Conservation (phyloP, 176 grass and related monocot genomes). For the Raddia distichophylla region DNA sequence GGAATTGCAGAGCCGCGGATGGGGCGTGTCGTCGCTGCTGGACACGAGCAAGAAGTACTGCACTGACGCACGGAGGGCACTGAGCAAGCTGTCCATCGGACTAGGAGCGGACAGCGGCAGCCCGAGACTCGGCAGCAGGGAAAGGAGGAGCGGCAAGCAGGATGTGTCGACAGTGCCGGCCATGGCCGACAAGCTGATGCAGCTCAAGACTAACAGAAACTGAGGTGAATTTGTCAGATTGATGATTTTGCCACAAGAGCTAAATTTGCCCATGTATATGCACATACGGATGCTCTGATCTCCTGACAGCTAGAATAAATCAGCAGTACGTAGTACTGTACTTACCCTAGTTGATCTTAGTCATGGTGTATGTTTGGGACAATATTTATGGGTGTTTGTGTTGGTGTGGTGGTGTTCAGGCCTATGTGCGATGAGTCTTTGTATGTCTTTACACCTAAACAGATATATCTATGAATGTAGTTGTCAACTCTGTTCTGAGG, state of each 20-base stretch:
- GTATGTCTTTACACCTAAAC: background rate
- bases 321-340: background rate
- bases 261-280: conserved; percentile 18
- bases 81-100: conserved; percentile 63
- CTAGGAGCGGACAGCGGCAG: conserved; percentile 39
- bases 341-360: background rate
- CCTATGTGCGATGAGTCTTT: background rate
- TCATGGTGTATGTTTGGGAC: background rate
- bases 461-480: too few relatives aligned
- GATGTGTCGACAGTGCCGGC: conserved; percentile 5
- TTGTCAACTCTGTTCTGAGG: too few relatives aligned
- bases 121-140: conserved; percentile 35
- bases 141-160: conserved; percentile 42
- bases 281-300: conserved; percentile 14
- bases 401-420: background rate
- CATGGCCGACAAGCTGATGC: conserved; percentile 36
- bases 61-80: conserved; percentile 54
- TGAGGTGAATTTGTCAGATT: conserved; percentile 13
- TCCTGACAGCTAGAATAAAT: conserved; percentile 32
- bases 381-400: background rate
- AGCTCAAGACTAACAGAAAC: conserved; percentile 50
- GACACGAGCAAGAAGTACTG: conserved; percentile 70
- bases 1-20: conserved; percentile 41
- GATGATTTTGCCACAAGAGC: background rate
- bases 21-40: conserved; percentile 68